A percentile compares a stretch with the other conserved stretches of the same genome.
Evolutionary conservation across 2,329 filamentous ascomycete genomes (phyloP).

Genomic region (Monosporascus ibericus): DNA sequence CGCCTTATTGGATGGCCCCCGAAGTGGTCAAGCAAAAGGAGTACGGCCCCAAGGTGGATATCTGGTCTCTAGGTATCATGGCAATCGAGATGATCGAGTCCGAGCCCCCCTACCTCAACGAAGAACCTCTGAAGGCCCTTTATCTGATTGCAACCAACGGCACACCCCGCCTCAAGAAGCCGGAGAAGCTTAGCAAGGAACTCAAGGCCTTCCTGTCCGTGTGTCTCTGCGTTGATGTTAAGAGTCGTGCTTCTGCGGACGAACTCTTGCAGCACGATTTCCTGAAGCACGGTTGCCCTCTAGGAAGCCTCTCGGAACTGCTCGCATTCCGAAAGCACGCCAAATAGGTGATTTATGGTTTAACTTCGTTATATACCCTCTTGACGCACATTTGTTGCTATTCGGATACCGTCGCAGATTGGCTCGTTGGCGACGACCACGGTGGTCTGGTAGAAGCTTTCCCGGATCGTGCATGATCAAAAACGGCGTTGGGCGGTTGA

Average conservation of each 20-base stretch:
- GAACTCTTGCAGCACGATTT: constrained; percentile 92
- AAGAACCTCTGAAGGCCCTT: constrained; percentile 93
- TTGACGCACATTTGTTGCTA: neutral
- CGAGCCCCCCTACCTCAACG: constrained; percentile 95
- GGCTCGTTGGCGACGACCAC: neutral
- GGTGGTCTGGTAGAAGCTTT: neutral
- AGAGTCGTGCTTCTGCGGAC: constrained; percentile 83
- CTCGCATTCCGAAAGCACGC: constrained; percentile 77
- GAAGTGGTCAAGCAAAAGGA: constrained; percentile 99
- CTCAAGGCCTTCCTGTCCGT: constrained; percentile 95
- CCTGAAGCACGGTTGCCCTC: constrained; percentile 81
- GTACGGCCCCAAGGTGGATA: constrained; percentile 96
- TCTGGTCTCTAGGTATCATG: constrained; percentile 99
- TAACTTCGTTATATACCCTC: neutral
- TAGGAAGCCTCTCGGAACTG: constrained; percentile 77
- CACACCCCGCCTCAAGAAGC: constrained; percentile 94
- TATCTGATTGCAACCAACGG: constrained; percentile 98
- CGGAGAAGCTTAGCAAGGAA: constrained; percentile 95
- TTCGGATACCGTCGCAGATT: neutral
- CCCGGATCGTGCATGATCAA: neutral
- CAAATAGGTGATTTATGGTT: constrained; percentile 40
- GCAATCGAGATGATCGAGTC: constrained; percentile 99
- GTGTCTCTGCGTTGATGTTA: constrained; percentile 94
- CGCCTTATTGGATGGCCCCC: constrained; percentile 99
- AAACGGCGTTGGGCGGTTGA: neutral